Evolutionary conservation across 441 rosid species (phyloP).

Genomic region (Dalechampia spathulata): DNA sequence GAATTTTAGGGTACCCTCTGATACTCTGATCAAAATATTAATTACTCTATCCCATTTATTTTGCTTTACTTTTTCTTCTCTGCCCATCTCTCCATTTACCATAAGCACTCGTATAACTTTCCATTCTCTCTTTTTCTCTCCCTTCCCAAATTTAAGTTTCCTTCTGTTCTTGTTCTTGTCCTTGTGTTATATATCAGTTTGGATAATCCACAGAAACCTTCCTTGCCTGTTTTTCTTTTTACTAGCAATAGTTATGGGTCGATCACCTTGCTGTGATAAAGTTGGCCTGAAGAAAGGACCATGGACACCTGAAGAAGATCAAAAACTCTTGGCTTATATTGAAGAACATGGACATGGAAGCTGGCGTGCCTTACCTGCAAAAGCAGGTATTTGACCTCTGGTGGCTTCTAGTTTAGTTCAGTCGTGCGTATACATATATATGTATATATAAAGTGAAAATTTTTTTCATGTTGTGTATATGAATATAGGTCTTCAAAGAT

Average conservation of each 20-base stretch:
- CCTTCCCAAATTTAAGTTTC: not conserved
- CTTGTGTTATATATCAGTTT: slow-evolving; percentile 19
- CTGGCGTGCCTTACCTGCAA: slow-evolving; percentile 86
- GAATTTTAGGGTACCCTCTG: slow-evolving; percentile 10
- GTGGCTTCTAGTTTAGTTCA: too few species aligned
- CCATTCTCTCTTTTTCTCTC: not conserved
- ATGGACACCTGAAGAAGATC: slow-evolving; percentile 97
- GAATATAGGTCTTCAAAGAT: slow-evolving; percentile 75
- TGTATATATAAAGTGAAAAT: too few species aligned
- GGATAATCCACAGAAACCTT: slow-evolving; percentile 13
- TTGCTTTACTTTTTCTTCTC: slow-evolving; percentile 38
- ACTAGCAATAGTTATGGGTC: slow-evolving; percentile 44
- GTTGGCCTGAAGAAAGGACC: slow-evolving; percentile 98
- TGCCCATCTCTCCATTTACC: slow-evolving; percentile 26
- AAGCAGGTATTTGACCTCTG: slow-evolving; percentile 52
- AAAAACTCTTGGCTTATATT: slow-evolving; percentile 85
- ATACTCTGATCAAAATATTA: slow-evolving; percentile 12
- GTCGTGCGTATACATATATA: too few species aligned
- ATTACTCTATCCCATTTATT: slow-evolving; percentile 32
- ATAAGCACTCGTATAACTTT: slow-evolving; percentile 13
- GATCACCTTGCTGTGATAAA: slow-evolving; percentile 89
- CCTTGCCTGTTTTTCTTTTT: slow-evolving; percentile 14
- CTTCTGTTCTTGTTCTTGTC: not conserved
- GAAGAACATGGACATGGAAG: slow-evolving; percentile 94
- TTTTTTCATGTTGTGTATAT: not conserved